Base-by-base conservation (phyloP, 2,329 filamentous ascomycete genomes). In the Penicillium sp. region DNA sequence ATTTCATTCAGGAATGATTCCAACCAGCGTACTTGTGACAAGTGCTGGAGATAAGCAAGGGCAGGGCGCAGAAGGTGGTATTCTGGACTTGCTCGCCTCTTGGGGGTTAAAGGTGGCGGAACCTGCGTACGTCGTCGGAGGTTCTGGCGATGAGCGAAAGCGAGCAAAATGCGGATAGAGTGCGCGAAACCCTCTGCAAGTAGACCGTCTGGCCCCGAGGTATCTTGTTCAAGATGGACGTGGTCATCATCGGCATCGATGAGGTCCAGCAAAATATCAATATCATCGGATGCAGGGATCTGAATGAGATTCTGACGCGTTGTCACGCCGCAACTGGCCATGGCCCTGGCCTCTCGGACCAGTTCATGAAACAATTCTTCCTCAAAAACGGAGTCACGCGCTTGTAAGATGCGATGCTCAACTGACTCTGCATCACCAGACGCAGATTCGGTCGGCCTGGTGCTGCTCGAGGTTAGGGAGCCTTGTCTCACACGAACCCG, bases 331-430 rank as follows among this genome's bases (percentile, higher is more conserved):
- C 86, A 82, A 8, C 82, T 80, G 3, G 83, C 75, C 15, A 95
- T 72, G 0, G 76, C 76, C 11, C 89, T 83, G 0, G 86, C 82
- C 66, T 98, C 93, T 13, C 87, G 78, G 36, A 84, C 83, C 44
- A 97, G 74, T 65, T 98, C 93, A 53, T 94, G 83, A 77, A 89
- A 96, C 2, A 98, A 70, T 60, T 98, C 93, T 2, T 83, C 76
- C 23, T 79, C 74, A 17, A 73, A 71, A 4, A 79, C 67, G 2
- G 76, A 74, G 28, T 73, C 70, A 3, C 78, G 77, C 10, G 62
- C 64, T 46, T 63, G 62, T 10, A 61, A 50, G 30, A 62, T 64
- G 51, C 62, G 48, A 64, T 57, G 43, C 57, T 69, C 62, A 10
- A 64, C 59, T 1, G 63, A 54, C 4, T 62, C 55, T 10, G 50